phyloP scores from a whole-genome alignment of 1,284 basidiomycete genomes.

The Fistulina hepatica region DNA sequence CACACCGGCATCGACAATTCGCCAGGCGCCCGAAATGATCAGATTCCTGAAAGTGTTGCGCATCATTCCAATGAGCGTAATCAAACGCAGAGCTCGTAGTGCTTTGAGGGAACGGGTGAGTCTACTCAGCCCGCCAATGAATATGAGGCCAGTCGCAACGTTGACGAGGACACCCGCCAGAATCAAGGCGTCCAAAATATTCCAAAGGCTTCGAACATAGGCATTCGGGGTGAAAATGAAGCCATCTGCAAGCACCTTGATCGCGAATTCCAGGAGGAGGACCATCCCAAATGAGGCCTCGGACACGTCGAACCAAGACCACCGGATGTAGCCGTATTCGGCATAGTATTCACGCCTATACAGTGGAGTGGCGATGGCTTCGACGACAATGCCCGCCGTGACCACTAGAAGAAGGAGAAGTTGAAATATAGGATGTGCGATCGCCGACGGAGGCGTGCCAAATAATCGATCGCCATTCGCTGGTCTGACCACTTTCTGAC shows the following conservation, averaged over 20 bases:
- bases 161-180: conserved; percentile 78
- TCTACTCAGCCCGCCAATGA: conserved; percentile 73
- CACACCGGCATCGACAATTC: conserved; percentile 85
- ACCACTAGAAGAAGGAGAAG: conserved; percentile 69
- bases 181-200: conserved; percentile 83
- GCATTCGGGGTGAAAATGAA: conserved; percentile 91
- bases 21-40: conserved; percentile 77
- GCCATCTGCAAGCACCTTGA: conserved; percentile 92
- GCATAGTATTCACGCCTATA: conserved; percentile 74
- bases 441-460: conserved; percentile 56
- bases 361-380: conserved; percentile 76
- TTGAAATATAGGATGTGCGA: conserved; percentile 69
- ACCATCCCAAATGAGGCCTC: conserved; percentile 70
- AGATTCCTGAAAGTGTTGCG: conserved; percentile 87
- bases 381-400: conserved; percentile 76
- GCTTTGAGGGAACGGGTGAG: conserved; percentile 84
- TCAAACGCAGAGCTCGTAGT: conserved; percentile 79
- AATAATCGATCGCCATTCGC: conserved; percentile 80
- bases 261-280: conserved; percentile 76
- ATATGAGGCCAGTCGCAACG: conserved; percentile 66
- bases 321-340: conserved; percentile 47
- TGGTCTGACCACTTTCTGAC: conserved; percentile 79
- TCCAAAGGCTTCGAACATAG: conserved; percentile 89
- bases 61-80: conserved; percentile 83
- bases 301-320: conserved; percentile 83